phyloP scores from a whole-genome alignment of 164 flowering plant species.

The Kingdonia uniflora region DNA sequence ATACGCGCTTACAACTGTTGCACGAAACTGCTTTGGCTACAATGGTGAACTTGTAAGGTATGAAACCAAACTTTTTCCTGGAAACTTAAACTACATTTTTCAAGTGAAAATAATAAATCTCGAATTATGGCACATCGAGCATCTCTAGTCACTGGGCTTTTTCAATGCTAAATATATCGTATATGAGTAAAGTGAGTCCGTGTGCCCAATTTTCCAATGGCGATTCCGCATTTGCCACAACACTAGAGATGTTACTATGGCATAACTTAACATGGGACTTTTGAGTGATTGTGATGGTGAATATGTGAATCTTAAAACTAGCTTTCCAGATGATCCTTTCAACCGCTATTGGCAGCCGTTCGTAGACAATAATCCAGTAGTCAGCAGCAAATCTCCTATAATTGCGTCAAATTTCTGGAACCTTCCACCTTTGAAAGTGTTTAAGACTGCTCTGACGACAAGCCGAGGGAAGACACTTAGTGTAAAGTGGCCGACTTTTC shows the following conservation, averaged over 20 bases:
- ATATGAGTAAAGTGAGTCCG: no score
- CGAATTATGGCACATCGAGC: no score
- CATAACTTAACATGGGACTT: no score
- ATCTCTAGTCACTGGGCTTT: no score
- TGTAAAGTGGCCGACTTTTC: conserved; percentile 53
- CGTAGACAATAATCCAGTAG: conserved; percentile 38
- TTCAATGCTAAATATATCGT: no score
- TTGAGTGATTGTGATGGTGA: no score
- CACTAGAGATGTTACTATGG: no score
- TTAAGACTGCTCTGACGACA: conserved; percentile 40
- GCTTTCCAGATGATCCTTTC: conserved; percentile 86
- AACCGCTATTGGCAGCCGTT: conserved; percentile 80
- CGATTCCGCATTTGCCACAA: no score
- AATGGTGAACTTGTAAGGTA: conserved; percentile 41
- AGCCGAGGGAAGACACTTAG: conserved; percentile 55
- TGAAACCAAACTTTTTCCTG: conserved; percentile 2
- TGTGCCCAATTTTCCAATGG: no score
- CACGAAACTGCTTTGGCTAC: conserved; percentile 53
- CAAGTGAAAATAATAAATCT: no score
- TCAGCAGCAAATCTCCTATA: conserved; percentile 29
- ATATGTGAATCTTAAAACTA: conserved; percentile 25
- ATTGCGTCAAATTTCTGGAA: conserved; percentile 69
- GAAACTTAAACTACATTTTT: no score
- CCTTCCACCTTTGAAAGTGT: conserved; percentile 56
- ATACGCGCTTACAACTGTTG: conserved; percentile 46